Base-by-base conservation (phyloP, 2,329 filamentous ascomycete genomes). In the Corniculantispora saksenae region DNA sequence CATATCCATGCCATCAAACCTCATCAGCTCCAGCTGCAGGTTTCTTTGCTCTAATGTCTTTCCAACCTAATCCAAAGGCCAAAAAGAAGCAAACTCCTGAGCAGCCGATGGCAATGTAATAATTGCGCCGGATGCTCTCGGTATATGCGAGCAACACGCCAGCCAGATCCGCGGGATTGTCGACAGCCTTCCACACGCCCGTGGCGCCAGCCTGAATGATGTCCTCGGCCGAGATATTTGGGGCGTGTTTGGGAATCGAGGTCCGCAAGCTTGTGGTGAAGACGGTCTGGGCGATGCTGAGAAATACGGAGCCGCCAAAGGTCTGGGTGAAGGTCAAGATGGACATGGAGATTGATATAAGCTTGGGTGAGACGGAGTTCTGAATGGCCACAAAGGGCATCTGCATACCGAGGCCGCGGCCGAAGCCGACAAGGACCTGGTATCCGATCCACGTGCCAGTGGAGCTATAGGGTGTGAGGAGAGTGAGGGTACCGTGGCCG, bases 361-460 rank as follows among this genome's bases (percentile, higher is more conserved):
- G 50, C 27, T 54, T 54, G 9, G 9, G 32, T 9, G 54, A 43
- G 54, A 56, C 23, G 15, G 54, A 21, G 43, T 21, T 50, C 38
- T 61, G 58, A 21, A 61, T 61, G 9, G 58, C 58, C 10, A 61
- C 21, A 25, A 50, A 21, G 3, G 58, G 58, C 19, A 35, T n/a
- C 43, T 66, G 65, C 10, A 64, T 59, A 15, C 61, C 61, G 9
- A 60, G 35, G 3, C 65, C 62, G 1, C 51, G 23, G 2, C 65
- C 62, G 3, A 61, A 35, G n/a, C 65, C 65, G 51, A 56, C 53
- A 3, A 66, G 19, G 19, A 61, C n/a, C 51, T 66, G 65, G 38
- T 66, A 66, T 3, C 65, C 65, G 15, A 66, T 66, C 65, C 65
- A 66, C 47, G 45, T 53, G 15, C 50, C 65, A 3, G 23, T 57